phyloP scores from a whole-genome alignment of 2,329 filamentous ascomycete genomes.

The Chaetomiaceae sp. region DNA sequence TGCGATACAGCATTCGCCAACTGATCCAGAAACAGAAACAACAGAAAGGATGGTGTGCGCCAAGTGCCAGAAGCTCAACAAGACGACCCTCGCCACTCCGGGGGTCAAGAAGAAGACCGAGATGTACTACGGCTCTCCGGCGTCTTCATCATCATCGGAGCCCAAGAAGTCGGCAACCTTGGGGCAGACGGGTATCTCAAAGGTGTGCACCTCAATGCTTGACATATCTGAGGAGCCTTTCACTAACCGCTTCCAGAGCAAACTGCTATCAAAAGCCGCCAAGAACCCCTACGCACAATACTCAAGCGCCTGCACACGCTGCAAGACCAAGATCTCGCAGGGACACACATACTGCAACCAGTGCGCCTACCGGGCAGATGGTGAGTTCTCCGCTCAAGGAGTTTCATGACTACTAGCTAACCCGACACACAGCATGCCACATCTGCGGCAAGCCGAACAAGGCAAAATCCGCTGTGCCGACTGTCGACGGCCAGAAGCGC shows the following conservation, averaged over 20 bases:
- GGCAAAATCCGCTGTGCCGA: slow-evolving; percentile 47
- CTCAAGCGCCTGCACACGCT: slow-evolving; percentile 54
- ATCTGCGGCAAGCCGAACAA: slow-evolving; percentile 60
- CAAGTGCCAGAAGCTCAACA: slow-evolving; percentile 59
- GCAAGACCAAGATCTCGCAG: slow-evolving; percentile 60
- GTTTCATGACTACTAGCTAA: slow-evolving; percentile 8
- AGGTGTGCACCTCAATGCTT: slow-evolving; percentile 38
- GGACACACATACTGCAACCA: slow-evolving; percentile 57
- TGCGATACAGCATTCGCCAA: neutral
- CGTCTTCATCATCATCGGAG: slow-evolving; percentile 38
- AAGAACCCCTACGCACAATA: slow-evolving; percentile 64
- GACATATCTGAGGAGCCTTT: neutral
- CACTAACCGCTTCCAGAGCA: slow-evolving; percentile 44
- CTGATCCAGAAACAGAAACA: neutral
- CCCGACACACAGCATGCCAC: slow-evolving; percentile 46
- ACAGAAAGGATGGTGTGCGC: slow-evolving; percentile 54
- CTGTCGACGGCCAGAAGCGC: slow-evolving; percentile 58
- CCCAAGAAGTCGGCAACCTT: slow-evolving; percentile 48
- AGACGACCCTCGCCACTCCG: slow-evolving; percentile 59
- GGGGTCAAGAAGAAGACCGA: slow-evolving; percentile 64
- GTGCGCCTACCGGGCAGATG: slow-evolving; percentile 59
- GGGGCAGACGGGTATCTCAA: slow-evolving; percentile 55
- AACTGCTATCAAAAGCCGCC: slow-evolving; percentile 59
- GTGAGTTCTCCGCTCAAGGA: slow-evolving; percentile 35
- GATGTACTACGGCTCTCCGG: slow-evolving; percentile 59